These are phyloP conservation scores for Gonium pectorale DNA, from an alignment of 139 green algal species.

Conservation along the genomic window DNA sequence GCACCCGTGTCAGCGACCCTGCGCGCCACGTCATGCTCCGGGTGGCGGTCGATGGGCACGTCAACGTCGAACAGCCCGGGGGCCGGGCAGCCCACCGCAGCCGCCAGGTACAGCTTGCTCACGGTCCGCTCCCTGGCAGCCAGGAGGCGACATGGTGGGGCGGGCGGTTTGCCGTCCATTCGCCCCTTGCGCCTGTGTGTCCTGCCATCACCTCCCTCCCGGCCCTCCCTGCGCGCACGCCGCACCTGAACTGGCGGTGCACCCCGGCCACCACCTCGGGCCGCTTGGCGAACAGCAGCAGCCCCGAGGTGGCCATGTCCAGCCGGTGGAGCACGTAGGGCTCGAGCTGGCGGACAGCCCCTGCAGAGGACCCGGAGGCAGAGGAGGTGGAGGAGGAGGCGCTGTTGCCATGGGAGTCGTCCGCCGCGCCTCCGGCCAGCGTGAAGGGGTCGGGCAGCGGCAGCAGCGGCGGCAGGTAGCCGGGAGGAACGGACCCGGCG, in stretches of 20 bases:
- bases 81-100: constrained; percentile 66
- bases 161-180: too few relatives aligned
- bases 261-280: constrained; percentile 63
- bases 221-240: neutral
- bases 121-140: constrained; percentile 58
- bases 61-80: constrained; percentile 63
- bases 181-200: too few relatives aligned
- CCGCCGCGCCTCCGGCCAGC: neutral
- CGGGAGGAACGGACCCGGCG: neutral
- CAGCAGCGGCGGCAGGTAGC: neutral
- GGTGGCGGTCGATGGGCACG: constrained; percentile 71
- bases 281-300: constrained; percentile 86
- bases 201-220: too few relatives aligned
- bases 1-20: constrained; percentile 3
- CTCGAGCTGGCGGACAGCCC: neutral
- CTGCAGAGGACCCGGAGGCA: neutral
- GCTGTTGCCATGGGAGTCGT: neutral
- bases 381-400: neutral
- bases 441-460: constrained; percentile 21
- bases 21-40: constrained; percentile 45
- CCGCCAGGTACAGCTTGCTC: constrained; percentile 83
- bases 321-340: constrained; percentile 59
- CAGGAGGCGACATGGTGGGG: too few relatives aligned
- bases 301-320: constrained; percentile 80
- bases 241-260: constrained; percentile 82